Conservation (phyloP, 1,139 yeast genomes). For the Sugiyamaella japonica region DNA sequence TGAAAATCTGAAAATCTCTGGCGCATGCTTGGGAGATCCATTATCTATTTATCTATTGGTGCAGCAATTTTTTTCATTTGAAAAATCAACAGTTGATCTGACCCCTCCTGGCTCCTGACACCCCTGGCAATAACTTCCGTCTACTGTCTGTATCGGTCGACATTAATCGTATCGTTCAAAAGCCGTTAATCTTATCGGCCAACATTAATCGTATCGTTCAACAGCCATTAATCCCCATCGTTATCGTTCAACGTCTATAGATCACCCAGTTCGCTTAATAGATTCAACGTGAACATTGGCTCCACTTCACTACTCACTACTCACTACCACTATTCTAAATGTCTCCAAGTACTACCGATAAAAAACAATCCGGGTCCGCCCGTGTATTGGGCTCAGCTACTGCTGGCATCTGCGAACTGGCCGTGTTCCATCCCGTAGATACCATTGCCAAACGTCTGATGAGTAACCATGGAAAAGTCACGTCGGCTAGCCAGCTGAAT, state of each 20-base stretch:
- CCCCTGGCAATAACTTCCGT: no score
- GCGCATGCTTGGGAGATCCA: neutral
- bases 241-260: no score
- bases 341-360: slow-evolving; percentile 60
- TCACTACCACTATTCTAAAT: slow-evolving; percentile 36
- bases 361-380: slow-evolving; percentile 86
- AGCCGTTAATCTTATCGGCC: no score
- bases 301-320: no score
- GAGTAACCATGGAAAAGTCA: slow-evolving; percentile 78
- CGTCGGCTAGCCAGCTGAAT: slow-evolving; percentile 67
- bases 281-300: neutral
- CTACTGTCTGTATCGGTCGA: no score
- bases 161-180: no score
- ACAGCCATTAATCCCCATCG: no score
- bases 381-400: slow-evolving; percentile 95
- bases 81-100: no score
- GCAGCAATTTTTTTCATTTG: neutral
- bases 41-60: neutral
- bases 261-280: neutral
- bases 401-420: slow-evolving; percentile 96
- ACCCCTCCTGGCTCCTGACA: no score
- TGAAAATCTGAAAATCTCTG: neutral
- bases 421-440: slow-evolving; percentile 96
- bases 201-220: no score
- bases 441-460: slow-evolving; percentile 96